Evolutionary conservation across 106 monocot species (phyloP).

Genomic region (Dioscorea alata): DNA sequence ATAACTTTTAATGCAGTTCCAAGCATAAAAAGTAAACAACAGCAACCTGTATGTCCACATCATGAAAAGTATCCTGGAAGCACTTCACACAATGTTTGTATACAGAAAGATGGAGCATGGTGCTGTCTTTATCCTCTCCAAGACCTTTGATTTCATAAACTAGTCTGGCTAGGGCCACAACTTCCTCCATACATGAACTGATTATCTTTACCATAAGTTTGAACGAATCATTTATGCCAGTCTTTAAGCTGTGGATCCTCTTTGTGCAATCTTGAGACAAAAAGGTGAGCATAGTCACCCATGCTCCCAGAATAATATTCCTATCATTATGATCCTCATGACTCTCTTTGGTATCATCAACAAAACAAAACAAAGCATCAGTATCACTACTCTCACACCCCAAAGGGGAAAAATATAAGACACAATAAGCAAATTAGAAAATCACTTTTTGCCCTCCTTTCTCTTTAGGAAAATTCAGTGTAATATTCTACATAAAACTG

Average conservation of each 20-base stretch:
- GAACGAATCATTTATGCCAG: constrained; percentile 28
- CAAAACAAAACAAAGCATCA: background rate
- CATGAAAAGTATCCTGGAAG: constrained; percentile 38
- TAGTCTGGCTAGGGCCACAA: constrained; percentile 41
- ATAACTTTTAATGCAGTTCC: too few species aligned
- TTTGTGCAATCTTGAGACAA: constrained; percentile 52
- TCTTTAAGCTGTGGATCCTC: constrained; percentile 34
- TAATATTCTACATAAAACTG: too few species aligned
- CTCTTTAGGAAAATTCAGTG: too few species aligned
- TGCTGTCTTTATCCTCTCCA: constrained; percentile 12
- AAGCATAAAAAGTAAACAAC: too few species aligned
- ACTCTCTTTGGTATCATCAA: constrained; percentile 37
- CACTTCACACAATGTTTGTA: constrained; percentile 39
- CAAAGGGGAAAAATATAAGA: too few species aligned
- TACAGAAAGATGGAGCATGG: constrained; percentile 16
- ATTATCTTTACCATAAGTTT: constrained; percentile 61
- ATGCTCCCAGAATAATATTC: constrained; percentile 25
- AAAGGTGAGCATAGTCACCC: constrained; percentile 34
- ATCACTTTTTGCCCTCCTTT: too few species aligned
- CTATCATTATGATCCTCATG: constrained; percentile 19
- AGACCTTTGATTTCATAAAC: constrained; percentile 33
- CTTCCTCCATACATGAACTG: constrained; percentile 66
- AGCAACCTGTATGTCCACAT: constrained; percentile 53
- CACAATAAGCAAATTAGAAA: too few species aligned
- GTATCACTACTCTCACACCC: too few species aligned